Evolutionary conservation across 345 rosid genomes (phyloP).

Genomic region (Citrus mangshanensis): DNA sequence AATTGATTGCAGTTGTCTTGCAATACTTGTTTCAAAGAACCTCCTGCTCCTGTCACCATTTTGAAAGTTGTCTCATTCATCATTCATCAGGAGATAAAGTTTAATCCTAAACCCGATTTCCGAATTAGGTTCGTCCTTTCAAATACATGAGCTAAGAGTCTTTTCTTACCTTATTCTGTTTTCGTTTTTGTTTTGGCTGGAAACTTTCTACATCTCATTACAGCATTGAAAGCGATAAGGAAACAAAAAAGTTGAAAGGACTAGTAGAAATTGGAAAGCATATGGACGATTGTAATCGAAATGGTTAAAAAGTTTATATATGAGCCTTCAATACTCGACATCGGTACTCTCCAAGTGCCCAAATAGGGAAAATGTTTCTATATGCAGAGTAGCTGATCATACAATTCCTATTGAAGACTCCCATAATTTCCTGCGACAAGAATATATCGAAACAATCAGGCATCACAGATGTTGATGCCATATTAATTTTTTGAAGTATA

Average conservation of each 20-base stretch:
- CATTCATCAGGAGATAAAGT: neutral
- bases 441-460: neutral
- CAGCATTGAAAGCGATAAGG: neutral
- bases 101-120: neutral
- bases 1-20: no score
- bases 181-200: neutral
- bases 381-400: slow-evolving; percentile 70
- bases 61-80: neutral
- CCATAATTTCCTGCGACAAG: slow-evolving; percentile 63
- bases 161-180: no score
- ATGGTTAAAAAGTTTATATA: neutral
- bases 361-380: slow-evolving; percentile 55
- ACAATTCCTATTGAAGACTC: slow-evolving; percentile 70
- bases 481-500: neutral
- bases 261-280: neutral
- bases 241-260: neutral
- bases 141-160: neutral
- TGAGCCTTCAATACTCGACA: slow-evolving; percentile 33
- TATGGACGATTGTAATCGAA: neutral
- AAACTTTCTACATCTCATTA: neutral
- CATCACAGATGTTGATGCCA: neutral
- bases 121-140: neutral
- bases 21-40: no score
- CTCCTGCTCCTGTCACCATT: neutral
- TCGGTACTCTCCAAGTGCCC: slow-evolving; percentile 73